These are phyloP conservation scores for Leishmania gerbilli DNA, from an alignment of 208 protist genomes.

Conservation along the genomic window DNA sequence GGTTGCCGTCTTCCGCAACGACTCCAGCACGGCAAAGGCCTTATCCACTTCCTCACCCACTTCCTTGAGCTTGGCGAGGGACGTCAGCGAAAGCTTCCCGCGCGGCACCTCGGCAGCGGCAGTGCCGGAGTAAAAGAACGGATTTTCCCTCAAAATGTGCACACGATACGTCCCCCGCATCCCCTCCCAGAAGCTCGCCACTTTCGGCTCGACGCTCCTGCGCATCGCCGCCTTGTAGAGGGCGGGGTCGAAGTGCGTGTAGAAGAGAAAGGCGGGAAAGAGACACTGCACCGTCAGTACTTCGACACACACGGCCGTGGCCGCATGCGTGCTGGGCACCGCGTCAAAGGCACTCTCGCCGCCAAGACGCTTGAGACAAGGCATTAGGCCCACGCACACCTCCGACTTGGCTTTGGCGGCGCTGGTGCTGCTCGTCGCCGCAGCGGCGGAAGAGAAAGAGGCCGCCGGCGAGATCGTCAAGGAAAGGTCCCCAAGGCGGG, in stretches of 20 bases:
- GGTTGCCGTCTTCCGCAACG: constrained; percentile 7
- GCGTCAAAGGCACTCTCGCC: constrained; percentile 34
- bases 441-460: not conserved
- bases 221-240: constrained; percentile 51
- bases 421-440: not conserved
- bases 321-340: constrained; percentile 32
- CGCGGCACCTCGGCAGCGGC: constrained; percentile 15
- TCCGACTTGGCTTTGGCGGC: constrained; percentile 4
- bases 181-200: constrained; percentile 62
- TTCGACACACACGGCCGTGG: constrained; percentile 48
- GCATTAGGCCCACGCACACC: constrained; percentile 34
- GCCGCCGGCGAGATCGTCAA: constrained; percentile 30
- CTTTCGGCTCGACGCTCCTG: constrained; percentile 60
- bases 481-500: constrained; percentile 27
- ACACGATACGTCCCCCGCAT: constrained; percentile 55
- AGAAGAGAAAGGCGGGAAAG: constrained; percentile 82
- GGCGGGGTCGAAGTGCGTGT: constrained; percentile 52
- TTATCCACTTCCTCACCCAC: constrained; percentile 52
- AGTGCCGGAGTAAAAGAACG: constrained; percentile 37
- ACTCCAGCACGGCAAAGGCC: constrained; percentile 53
- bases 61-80: constrained; percentile 41
- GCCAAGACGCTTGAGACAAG: constrained; percentile 48
- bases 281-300: constrained; percentile 52
- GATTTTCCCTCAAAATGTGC: constrained; percentile 47
- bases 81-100: constrained; percentile 24